Evolutionary conservation across 2,329 filamentous ascomycete species (phyloP), one percentile per base, ranked within the genome.

Genomic region (Colletotrichum gigasporum): DNA sequence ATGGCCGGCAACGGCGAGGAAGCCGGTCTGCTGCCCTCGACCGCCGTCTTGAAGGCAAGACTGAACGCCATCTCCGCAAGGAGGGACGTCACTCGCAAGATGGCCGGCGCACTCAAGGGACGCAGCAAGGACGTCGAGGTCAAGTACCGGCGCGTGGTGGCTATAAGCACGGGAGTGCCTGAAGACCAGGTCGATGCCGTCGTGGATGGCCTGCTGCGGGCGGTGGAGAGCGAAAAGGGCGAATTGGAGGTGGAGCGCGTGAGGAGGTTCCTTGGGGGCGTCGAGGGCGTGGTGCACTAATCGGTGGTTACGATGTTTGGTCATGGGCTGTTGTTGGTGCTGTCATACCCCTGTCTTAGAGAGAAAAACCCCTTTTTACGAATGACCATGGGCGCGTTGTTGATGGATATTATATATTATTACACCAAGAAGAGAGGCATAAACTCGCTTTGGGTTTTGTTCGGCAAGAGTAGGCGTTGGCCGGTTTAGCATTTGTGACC

Each of bases 91-190:
- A 87, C 96, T 11, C 82, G 87, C 55, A 86, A 87, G 52, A 87
- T 91, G 69, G 90, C 93, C 2, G 85, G 86, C 16, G 86, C 86
- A 5, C 84, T 99, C 8, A 90, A 93, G 74, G 90, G 90, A 28
- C 89, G 92, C 64, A 95, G 93, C 70, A 90, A 89, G 4, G 94
- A 97, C 56, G 84, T 97, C 3, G 95, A 97, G 72, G 84, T 91
- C 69, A 93, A 96, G 77, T 97, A 97, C 75, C 87, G 94, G 24
- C 91, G 91, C 69, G 92, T 98, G 28, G 93, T 99, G 22, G 89
- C 91, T 56, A 81, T 97, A 11, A 97, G 95, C 74, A 97, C 94
- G 0, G 90, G 89, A 8, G 91, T 94, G 32, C 85, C 88, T 1
- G 93, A 96, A 66, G 84, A 85, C 8, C 87, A 93, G 62, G 91